Evolutionary conservation across 208 protist genomes (phyloP).

Genomic region (Phytomonas sp.): DNA sequence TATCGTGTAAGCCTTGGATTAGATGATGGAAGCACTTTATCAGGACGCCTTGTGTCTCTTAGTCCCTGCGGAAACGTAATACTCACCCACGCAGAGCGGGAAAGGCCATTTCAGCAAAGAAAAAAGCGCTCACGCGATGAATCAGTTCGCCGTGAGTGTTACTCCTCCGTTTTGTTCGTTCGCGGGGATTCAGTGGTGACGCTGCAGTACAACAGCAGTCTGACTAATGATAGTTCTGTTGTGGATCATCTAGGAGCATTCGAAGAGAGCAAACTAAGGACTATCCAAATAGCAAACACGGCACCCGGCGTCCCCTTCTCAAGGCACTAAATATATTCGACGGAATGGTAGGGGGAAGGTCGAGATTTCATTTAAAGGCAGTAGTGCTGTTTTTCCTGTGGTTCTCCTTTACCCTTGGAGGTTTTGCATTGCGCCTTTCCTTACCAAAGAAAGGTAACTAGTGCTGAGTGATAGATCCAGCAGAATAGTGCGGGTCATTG

Average conservation of each 20-base stretch:
- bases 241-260: slow-evolving; percentile 41
- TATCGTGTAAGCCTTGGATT: slow-evolving; percentile 56
- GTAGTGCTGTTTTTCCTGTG: not conserved
- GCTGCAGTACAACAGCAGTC: slow-evolving; percentile 46
- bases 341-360: not conserved
- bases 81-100: slow-evolving; percentile 66
- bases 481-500: not conserved
- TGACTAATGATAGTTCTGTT: slow-evolving; percentile 59
- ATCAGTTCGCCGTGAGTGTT: slow-evolving; percentile 36
- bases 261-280: slow-evolving; percentile 28
- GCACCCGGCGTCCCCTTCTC: slow-evolving; percentile 13
- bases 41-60: slow-evolving; percentile 65
- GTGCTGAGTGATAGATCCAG: not conserved
- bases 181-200: slow-evolving; percentile 49
- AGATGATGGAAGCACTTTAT: slow-evolving; percentile 61
- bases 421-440: not conserved
- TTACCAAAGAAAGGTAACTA: not conserved
- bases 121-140: slow-evolving; percentile 7
- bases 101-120: slow-evolving; percentile 30
- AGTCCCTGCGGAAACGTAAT: slow-evolving; percentile 62
- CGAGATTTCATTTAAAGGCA: slow-evolving; percentile 1
- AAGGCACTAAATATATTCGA: not conserved
- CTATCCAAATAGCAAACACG: slow-evolving; percentile 54
- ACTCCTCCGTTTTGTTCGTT: slow-evolving; percentile 65
- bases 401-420: not conserved